Evolutionary conservation across 352 stramenopile species (phyloP), one percentile per base, ranked within the genome.

Genomic region (Pythium dissimile): DNA sequence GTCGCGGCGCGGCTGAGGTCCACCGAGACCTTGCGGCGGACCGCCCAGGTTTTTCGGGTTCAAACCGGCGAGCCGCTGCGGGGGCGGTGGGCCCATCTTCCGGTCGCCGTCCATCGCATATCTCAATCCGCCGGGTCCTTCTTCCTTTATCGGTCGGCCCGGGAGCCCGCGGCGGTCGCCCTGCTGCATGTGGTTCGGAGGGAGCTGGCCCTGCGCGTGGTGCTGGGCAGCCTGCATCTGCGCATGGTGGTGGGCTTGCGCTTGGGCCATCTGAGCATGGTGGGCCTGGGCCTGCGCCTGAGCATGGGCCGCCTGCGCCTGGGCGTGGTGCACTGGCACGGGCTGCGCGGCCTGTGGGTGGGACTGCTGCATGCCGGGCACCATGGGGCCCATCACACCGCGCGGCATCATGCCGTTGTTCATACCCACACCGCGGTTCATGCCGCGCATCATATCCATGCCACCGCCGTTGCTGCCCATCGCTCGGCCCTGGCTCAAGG

Each of bases 371-470:
- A 90, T 87, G 10, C 80, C 77, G 41, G 76, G 80, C 6, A 87
- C 71, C 57, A 86, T 78, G 9, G 50, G 50, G 3, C 72, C 67
- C 74, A 90, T 86, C 3, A 85, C 70, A 55, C 77, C 80, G 13
- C 77, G 75, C 4, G 77, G 69, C 66, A 87, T 88, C 75, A 88
- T 86, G 16, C 72, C 67, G 47, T 73, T 76, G 20, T 37, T 86
- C 69, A 88, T 83, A 4, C 64, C 62, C 2, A 74, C 67, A 28
- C 65, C 81, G 47, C 73, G 74, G 26, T 68, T 69, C 72, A 87
- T 88, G 20, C 75, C 68, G 15, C 74, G 77, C 69, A 89, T 89
- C 69, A 89, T 89, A 37, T 74, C 76, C 73, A 89, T 86, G n/a
- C 70, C 70, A 18, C 59, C 68, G 47, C 69, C 78, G 53, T 66